Evolutionary conservation across 2,329 filamentous ascomycete species (phyloP), one percentile per base, ranked within the genome.

Genomic region (Nigrospora osmanthi): DNA sequence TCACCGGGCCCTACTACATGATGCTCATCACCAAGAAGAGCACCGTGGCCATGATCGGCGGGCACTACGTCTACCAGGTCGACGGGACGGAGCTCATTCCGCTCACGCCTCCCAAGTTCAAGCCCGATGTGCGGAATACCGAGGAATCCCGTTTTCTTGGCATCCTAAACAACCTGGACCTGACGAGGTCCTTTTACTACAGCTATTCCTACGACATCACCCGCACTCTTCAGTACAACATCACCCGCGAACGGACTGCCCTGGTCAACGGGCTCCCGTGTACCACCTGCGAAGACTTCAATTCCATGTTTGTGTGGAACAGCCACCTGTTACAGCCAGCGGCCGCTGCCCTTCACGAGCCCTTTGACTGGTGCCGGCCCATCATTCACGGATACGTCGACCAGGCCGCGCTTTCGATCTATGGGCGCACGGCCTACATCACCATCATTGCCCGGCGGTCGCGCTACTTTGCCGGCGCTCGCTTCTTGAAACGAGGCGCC

Each of bases 291-390:
- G 75, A 78, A 31, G 80, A 89, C 54, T 85, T 85, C 60, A 95
- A 96, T 57, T 80, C 85, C 35, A 98, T 98, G 93, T 98, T 98
- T 60, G 86, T 97, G 3, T 98, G 93, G 93, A 98, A 98, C 56
- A 81, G 87, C 54, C 87, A 96, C 63, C 74, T 98, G 5, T 75
- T 98, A 15, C 75, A 84, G 48, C 90, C 93, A 1, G 89, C 85
- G 0, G 71, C 78, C 12, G 67, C 71, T 15, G 76, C 76, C 6
- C 69, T 98, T 35, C 84, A 85, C 50, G 86, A 90, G 55, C 83
- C 88, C 0, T 95, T 88, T 59, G 89, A 97, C 59, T 98, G 93
- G 93, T 98, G 91, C 62, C 77, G 94, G 19, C 90, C 93, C 0
- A 86, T 97, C 47, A 91, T 96, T 38, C 91, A 98, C 63, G 93